Conservation (phyloP, 441 rosid species). For the Biscutella auriculata region DNA sequence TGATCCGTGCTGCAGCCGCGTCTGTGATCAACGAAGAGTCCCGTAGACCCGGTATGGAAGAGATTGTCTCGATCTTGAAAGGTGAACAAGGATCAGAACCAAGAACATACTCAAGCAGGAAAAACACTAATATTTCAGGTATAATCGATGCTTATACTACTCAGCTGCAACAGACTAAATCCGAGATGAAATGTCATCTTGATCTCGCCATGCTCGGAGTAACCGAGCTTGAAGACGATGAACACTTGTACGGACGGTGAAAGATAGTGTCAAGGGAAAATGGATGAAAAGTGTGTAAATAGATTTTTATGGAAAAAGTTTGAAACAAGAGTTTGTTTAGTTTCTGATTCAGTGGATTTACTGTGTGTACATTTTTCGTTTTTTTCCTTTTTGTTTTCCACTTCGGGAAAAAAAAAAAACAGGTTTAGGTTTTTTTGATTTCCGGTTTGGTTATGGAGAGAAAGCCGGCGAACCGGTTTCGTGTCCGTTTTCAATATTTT, state of each 20-base stretch:
- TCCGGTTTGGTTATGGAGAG: constrained; percentile 21
- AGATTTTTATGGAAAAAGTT: constrained; percentile 17
- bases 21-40: constrained; percentile 73
- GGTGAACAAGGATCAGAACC: constrained; percentile 39
- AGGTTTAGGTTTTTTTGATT: constrained; percentile 14
- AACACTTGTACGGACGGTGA: constrained; percentile 48
- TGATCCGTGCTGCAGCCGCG: constrained; percentile 75
- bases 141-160: constrained; percentile 51
- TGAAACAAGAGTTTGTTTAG: constrained; percentile 15
- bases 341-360: constrained; percentile 11
- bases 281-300: constrained; percentile 15
- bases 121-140: constrained; percentile 44
- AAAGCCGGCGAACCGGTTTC: neutral
- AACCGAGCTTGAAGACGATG: constrained; percentile 64
- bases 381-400: neutral
- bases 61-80: constrained; percentile 46
- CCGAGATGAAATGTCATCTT: constrained; percentile 74
- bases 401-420: constrained; percentile 9
- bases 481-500: neutral
- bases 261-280: neutral
- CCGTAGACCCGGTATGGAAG: constrained; percentile 58
- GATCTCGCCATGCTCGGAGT: constrained; percentile 95
- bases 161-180: constrained; percentile 57
- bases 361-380: constrained; percentile 13
- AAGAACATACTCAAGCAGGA: constrained; percentile 27